Base-by-base conservation (phyloP, 768 basidiomycete genomes). In the Phylloporus scabripes region DNA sequence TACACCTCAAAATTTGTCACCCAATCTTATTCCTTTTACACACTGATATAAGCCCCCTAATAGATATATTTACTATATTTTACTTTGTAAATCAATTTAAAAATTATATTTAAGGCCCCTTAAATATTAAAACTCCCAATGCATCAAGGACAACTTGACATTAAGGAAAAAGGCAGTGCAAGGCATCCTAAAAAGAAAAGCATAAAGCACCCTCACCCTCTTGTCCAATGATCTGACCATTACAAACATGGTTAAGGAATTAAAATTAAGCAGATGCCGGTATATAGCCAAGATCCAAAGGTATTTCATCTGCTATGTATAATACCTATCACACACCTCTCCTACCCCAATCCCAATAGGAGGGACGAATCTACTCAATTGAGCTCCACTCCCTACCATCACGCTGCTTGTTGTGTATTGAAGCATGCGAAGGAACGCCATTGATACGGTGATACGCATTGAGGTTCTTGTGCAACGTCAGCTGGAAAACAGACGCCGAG, bases 401-500 rank as follows among this genome's bases (percentile, higher is more conserved):
- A 15, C 62, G 62, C 14, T 64, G 24, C 48, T 74, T 77, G 55
- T 85, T 80, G 55, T 86, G 86, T 58, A 90, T 85, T 7, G 85
- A 86, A n/a, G 75, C 74, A 60, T 97, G 95, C 59, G 79, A 87
- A 15, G 78, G 72, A 23, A 95, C 81, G 26, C 91, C 92, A 38
- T 87, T 81, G 59, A 96, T 79, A 51, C 96, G 87, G 63, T 92
- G 92, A 74, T 84, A 98, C 0, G 85, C 90, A 64, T 98, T 98
- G 56, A 98, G 72, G 76, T 98, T 99, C 76, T 99, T 99, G 77
- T 98, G 95, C 53, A 94, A 70, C 5, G 94, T 97, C 63, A 99
- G 81, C 73, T 98, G 94, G 87, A 95, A 99, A 36, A 97, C 87
- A 0, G 92, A 89, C 7, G 87, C 82, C 11, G 85, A 75, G 29